Evolutionary conservation across 2,329 filamentous ascomycete species (phyloP), one percentile per base, ranked within the genome.

Genomic region (Stylonectria norvegica): DNA sequence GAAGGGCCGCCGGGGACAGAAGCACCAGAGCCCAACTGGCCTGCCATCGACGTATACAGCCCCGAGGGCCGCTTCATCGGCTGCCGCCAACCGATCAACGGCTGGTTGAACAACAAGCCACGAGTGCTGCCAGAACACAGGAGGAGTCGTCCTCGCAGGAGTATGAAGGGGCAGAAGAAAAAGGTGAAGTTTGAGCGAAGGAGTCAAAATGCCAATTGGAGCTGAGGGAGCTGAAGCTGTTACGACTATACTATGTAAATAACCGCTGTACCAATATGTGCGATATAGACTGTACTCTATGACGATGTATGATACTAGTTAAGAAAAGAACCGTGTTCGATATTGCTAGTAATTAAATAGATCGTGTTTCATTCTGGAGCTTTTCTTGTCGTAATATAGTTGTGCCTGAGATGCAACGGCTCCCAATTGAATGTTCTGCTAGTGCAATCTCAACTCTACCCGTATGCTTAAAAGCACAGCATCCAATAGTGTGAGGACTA

Each of bases 11-110:
- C 41, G 11, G 41, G 47, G 5, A 37, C 40, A 18, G 17, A 23
- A 5, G 32, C 44, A 11, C 28, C 35, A 16, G 63, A 71, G 51
- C 61, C 62, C 1, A 64, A 68, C 16, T 81, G 80, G 70, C 89
- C 89, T 0, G 71, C 81, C 8, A 76, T 98, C 5, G 90, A 97
- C 51, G 80, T 97, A 0, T 96, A 85, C 57, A 86, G 78, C 19
- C 93, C 93, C 0, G 76, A 89, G 42, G 93, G 93, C n/a, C 82
- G 80, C 54, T 93, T 86, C 53, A 71, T 97, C 20, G 83, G 75
- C 1, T 67, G 70, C 8, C 72, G 88, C 23, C 62, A 60, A 49
- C 85, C 86, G 2, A 81, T 94, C 71, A 81, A 85, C 53, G 86
- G 80, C 5, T 89, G 82, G 77, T 43, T 83, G 43, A 61, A 83